A percentile compares a stretch with the other conserved stretches of the same genome.
These are phyloP conservation scores for Eutrema yunnanense DNA, from an alignment of 345 rosid species.

Conservation along the genomic window DNA sequence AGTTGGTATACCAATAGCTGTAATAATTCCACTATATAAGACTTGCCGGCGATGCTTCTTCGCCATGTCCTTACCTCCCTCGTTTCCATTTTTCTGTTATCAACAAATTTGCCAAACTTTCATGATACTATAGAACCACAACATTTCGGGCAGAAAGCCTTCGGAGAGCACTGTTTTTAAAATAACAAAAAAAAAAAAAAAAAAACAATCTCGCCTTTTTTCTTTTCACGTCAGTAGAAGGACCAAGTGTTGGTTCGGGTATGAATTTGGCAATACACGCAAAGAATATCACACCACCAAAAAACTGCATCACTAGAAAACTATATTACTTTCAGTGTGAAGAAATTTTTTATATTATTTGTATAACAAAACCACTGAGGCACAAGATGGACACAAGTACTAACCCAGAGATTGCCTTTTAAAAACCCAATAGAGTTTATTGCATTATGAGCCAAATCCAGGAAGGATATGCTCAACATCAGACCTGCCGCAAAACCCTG, in stretches of 20 bases:
- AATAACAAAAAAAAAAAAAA: background rate
- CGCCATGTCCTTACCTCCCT: slow-evolving; percentile 78
- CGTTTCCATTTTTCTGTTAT: slow-evolving; percentile 57
- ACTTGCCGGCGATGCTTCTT: slow-evolving; percentile 93
- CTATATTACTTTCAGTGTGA: slow-evolving; percentile 23
- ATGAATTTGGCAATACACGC: slow-evolving; percentile 74
- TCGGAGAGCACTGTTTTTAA: background rate
- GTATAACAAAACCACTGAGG: slow-evolving; percentile 7
- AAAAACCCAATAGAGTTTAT: slow-evolving; percentile 93
- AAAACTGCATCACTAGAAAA: slow-evolving; percentile 59
- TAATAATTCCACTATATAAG: slow-evolving; percentile 79
- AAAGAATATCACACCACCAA: slow-evolving; percentile 87
- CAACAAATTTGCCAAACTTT: slow-evolving; percentile 29
- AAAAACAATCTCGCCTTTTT: slow-evolving; percentile 55
- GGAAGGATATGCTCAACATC: slow-evolving; percentile 95
- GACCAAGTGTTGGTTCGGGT: slow-evolving; percentile 77
- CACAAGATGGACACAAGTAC: slow-evolving; percentile 26
- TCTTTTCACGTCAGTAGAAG: slow-evolving; percentile 51
- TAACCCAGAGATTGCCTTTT: slow-evolving; percentile 93
- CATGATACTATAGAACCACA: slow-evolving; percentile 9
- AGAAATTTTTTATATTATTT: background rate
- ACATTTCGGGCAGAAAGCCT: background rate
- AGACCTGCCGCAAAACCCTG: slow-evolving; percentile 99
- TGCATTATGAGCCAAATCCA: slow-evolving; percentile 97
- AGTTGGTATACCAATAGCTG: slow-evolving; percentile 71